These are phyloP conservation scores for Brassica napus DNA, from an alignment of 345 rosid species.

Conservation along the genomic window Da-Ae NC_063444.1:3033001-3033500, in stretches of 20 bases:
- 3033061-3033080: slow-evolving; percentile 1
- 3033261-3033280: slow-evolving; percentile 94
- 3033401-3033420: too few relatives aligned
- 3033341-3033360: slow-evolving; percentile 78
- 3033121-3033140: slow-evolving; percentile 92
- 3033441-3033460: too few relatives aligned
- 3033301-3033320: slow-evolving; percentile 77
- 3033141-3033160: slow-evolving; percentile 75
- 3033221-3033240: slow-evolving; percentile 60
- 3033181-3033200: slow-evolving; percentile 87
- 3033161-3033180: slow-evolving; percentile 83
- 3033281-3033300: slow-evolving; percentile 93
- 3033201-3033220: slow-evolving; percentile 73
- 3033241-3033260: slow-evolving; percentile 76
- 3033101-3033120: slow-evolving; percentile 20
- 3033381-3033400: neutral
- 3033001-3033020: slow-evolving; percentile 73
- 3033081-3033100: neutral
- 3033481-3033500: too few relatives aligned
- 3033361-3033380: slow-evolving; percentile 60
- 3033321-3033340: slow-evolving; percentile 87
- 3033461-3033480: too few relatives aligned
- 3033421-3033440: too few relatives aligned
- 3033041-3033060: slow-evolving; percentile 19
- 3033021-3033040: slow-evolving; percentile 83